Evolutionary conservation across 495 filamentous ascomycete species (phyloP), one percentile per base, ranked within the genome.

Genomic region (Neurospora sp.): DNA sequence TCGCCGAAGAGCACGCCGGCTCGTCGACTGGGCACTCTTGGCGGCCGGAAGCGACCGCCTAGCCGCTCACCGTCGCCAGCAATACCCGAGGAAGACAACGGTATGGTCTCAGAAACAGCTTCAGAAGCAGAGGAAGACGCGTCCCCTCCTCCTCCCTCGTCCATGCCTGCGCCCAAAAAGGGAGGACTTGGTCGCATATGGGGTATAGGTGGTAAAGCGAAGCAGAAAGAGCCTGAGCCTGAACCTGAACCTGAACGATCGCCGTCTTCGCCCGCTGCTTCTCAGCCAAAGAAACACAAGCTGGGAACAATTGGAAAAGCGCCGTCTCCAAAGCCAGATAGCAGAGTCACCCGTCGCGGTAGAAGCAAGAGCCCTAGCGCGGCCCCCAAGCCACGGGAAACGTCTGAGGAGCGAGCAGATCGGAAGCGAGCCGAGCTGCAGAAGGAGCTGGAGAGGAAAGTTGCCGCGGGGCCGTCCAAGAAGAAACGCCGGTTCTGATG

Each of bases 371-470:
- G 53, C 9, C 71, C 68, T 68, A 37, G 72, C 3, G 70, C 69
- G 3, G 6, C 71, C 20, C 42, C 70, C 16, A 74, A 53, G 35
- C 70, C 71, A 4, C 73, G 82, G 27, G 84, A 86, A 73, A 85
- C 84, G 3, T 84, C 82, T 0, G 75, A 86, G 69, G 88, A 92
- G 76, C 87, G 84, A 70, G 88, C 90, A 5, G 84, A 90, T 71
- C 86, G 87, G 71, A 92, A 88, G 75, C 84, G 91, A 31, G 85
- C 86, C 68, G 87, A 90, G 75, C 76, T 93, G 71, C 89, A 91
- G 75, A 84, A 85, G 69, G 87, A 92, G 69, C 80, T 93, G n/a
- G 88, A 90, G 73, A 85, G 79, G 75, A 90, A 89, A 75, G 86
- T 84, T n/a, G 87, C 89, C 27, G 87, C 85, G n/a, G 87, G 84